Evolutionary conservation across 75 land plant genomes (phyloP), one percentile per base, ranked within the genome.

Genomic region (Pseudotsuga menziesii): DNA sequence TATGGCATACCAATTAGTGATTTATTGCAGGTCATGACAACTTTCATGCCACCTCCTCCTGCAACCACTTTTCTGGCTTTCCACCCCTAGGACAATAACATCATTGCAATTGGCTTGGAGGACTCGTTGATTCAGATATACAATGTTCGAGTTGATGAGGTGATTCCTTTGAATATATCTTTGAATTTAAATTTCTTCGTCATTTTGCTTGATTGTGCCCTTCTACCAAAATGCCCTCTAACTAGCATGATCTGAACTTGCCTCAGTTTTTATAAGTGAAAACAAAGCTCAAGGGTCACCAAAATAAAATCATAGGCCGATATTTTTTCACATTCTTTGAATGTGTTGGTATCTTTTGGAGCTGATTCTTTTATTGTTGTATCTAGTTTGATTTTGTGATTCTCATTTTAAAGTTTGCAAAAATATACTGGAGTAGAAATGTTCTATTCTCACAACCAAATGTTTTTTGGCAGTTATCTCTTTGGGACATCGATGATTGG

Each of bases 401-500:
- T 5, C 5, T 41, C 44, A 41, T 0, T 70, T 64, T 14, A 55
- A 83, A 87, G 74, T 78, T 82, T 74, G 80, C 89, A 16, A 84
- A 83, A 73, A 73, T 80, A 22, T 80, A 72, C 20, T 13, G n/a
- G 72, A 64, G 82, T 83, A n/a, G 61, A 77, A 16, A 77, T 79
- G 57, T 83, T 79, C 7, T 58, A 22, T 11, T 52, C 26, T 73
- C 57, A 36, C 52, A 48, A 66, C 72, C 88, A n/a, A n/a, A 54
- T 36, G 63, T 59, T 32, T 74, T 84, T 64, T 72, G 79, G 72
- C 80, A 93, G 96, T 83, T 91, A 13, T 93, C 86, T 75, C 72
- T 89, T 20, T 93, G 93, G 96, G 85, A 76, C 81, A 87, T 81
- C 16, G 93, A 93, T 39, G 76, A 77, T 32, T 93, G 96, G 96